Percentiles rank a stretch among this genome's conserved stretches.
These are phyloP conservation scores for Fimicolochytrium jonesii DNA, from an alignment of 192 early-diverging fungal genomes.

Conservation along the genomic window DNA sequence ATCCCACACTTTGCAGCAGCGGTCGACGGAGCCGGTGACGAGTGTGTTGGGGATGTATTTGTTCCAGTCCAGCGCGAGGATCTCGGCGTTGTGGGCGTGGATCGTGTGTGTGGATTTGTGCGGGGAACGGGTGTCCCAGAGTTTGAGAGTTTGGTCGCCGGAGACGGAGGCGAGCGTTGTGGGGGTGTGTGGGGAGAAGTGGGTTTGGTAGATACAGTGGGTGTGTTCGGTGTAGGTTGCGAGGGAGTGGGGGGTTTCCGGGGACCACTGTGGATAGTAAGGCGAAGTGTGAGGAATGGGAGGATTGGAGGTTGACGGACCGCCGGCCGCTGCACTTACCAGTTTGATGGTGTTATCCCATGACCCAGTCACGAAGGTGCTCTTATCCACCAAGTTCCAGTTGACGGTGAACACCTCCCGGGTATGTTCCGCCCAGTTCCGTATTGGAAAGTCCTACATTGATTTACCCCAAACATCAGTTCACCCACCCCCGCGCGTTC, in stretches of 20 bases:
- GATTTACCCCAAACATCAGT: too few relatives aligned
- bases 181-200: constrained; percentile 76
- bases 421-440: constrained; percentile 88
- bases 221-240: constrained; percentile 85
- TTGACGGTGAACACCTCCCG: constrained; percentile 91
- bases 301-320: too few relatives aligned
- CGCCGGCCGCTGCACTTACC: constrained; percentile 50
- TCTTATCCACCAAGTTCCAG: constrained; percentile 91
- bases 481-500: too few relatives aligned
- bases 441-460: constrained; percentile 79
- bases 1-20: constrained; percentile 90
- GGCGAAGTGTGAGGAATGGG: not conserved
- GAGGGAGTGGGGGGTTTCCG: constrained; percentile 69
- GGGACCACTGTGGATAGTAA: constrained; percentile 70
- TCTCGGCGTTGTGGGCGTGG: constrained; percentile 78
- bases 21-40: constrained; percentile 88
- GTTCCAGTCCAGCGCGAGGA: constrained; percentile 94
- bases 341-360: constrained; percentile 96
- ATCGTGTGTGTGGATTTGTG: constrained; percentile 39
- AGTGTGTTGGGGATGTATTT: constrained; percentile 83
- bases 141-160: constrained; percentile 84
- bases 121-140: constrained; percentile 85
- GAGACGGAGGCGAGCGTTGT: constrained; percentile 83
- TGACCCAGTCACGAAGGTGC: constrained; percentile 84
- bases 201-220: constrained; percentile 85